Evolutionary conservation across 164 flowering plant species (phyloP), one percentile per base, ranked within the genome.

Genomic region (Vitis rotundifolia): DNA sequence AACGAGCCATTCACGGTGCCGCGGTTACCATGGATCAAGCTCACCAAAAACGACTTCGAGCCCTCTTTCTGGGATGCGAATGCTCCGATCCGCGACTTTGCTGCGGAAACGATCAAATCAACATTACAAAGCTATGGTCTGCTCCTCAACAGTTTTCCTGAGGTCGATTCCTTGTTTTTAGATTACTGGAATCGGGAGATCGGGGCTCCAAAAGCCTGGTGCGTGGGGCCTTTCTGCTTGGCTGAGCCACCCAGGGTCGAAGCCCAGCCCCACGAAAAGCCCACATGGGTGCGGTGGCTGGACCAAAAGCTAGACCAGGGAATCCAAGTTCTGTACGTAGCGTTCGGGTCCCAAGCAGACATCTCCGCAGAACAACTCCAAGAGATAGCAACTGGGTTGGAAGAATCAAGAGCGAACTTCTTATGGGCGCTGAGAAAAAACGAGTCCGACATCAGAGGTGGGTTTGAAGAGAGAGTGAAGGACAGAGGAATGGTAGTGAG

Each of bases 301-400:
- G 87, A 85, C 68, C 29, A 56, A 3, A 80, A 72, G 67, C 68
- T 61, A 26, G 74, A 59, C 3, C 52, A 75, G 26, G 77, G 77
- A 2, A 52, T 64, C 50, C 49, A 78, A 0, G 92, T 88, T 9
- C 9, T 86, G 16, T 88, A 88, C 63, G 85, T 83, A 1, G 90
- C 92, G 8, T 89, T 89, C 49, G 93, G 93, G 16, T 72, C 89
- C 0, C 91, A 87, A 15, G 83, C 86, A 0, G 84, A 83, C 14
- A 68, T 89, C 3, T 76, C 86, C 0, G 3, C 14, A 0, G 76
- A 65, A 12, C 91, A 86, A 26, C 49, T 82, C n/a, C n/a, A n/a
- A n/a, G n/a, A n/a, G n/a, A n/a, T n/a, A n/a, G n/a, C n/a, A n/a
- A n/a, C n/a, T n/a, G n/a, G n/a, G n/a, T n/a, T n/a, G n/a, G n/a